phyloP scores from a whole-genome alignment of 208 protist species.

The Acanthamoeba triangularis region DNA sequence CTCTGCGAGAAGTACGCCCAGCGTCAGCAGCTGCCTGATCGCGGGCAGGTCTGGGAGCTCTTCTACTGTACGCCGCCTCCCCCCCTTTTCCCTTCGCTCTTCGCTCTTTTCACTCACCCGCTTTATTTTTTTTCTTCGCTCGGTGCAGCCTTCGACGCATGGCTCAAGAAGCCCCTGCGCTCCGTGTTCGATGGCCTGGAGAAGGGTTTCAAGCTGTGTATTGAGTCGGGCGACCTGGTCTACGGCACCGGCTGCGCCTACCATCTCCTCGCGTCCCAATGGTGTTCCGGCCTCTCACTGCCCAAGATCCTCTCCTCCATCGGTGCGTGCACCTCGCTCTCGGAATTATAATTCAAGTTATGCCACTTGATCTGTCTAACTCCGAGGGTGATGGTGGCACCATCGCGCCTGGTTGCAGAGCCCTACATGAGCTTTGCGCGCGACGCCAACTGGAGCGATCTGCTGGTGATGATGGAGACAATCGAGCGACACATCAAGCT shows the following conservation, averaged over 20 bases:
- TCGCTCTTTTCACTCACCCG: background rate
- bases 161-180: conserved; percentile 15
- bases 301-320: conserved; percentile 14
- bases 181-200: conserved; percentile 1
- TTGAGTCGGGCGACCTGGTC: background rate
- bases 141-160: background rate
- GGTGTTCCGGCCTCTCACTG: conserved; percentile 18
- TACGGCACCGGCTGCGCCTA: conserved; percentile 55
- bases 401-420: background rate
- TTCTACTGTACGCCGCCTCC: conserved; percentile 38
- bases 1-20: conserved; percentile 45
- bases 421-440: background rate
- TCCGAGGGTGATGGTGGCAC: background rate
- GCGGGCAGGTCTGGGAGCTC: conserved; percentile 30
- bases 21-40: background rate
- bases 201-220: conserved; percentile 32
- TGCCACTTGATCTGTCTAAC: background rate
- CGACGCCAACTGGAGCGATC: background rate
- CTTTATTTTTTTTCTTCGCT: background rate
- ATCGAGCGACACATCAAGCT: conserved; percentile 42
- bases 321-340: background rate
- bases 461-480: conserved; percentile 38
- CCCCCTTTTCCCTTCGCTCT: background rate
- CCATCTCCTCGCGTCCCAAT: conserved; percentile 1
- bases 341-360: background rate